A percentile compares a stretch with the other conserved stretches of the same genome.
phyloP scores from a whole-genome alignment of 2,329 filamentous ascomycete species.

The Penicillium sp. region DNA sequence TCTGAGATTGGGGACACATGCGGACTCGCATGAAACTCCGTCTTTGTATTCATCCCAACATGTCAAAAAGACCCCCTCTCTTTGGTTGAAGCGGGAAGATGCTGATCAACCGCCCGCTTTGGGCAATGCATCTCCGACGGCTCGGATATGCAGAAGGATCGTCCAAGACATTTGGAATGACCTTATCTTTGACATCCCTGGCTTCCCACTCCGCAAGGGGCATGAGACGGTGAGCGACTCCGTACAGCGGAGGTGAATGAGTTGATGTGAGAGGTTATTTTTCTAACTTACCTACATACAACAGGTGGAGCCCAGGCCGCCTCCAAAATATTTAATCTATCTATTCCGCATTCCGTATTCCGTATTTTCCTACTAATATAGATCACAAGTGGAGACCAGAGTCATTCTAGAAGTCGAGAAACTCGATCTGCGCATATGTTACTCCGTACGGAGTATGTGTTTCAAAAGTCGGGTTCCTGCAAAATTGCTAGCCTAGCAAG shows the following conservation, averaged over 20 bases:
- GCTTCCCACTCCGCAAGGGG: neutral
- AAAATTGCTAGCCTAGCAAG: slow-evolving; percentile 22
- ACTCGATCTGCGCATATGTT: neutral
- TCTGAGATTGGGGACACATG: too few species aligned
- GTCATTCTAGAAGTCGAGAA: neutral
- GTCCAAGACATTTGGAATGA: neutral
- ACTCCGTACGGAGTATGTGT: neutral
- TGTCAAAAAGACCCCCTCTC: too few species aligned
- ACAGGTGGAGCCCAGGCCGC: neutral
- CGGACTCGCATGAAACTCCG: too few species aligned
- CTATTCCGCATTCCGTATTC: neutral
- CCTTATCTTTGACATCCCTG: neutral
- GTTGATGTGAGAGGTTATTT: too few species aligned
- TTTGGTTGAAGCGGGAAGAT: too few species aligned
- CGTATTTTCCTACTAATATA: neutral
- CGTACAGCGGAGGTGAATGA: too few species aligned
- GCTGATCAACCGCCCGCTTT: slow-evolving; percentile 5
- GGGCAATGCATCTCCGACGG: slow-evolving; percentile 15
- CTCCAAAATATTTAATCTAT: slow-evolving; percentile 9
- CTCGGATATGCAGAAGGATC: neutral
- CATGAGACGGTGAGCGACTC: neutral
- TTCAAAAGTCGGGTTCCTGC: too few species aligned
- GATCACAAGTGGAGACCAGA: slow-evolving; percentile 1
- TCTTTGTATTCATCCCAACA: too few species aligned
- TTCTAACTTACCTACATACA: too few species aligned